Conservation (phyloP, 2,329 filamentous ascomycete species). For the Cadophora luteo-olivacea region DNA sequence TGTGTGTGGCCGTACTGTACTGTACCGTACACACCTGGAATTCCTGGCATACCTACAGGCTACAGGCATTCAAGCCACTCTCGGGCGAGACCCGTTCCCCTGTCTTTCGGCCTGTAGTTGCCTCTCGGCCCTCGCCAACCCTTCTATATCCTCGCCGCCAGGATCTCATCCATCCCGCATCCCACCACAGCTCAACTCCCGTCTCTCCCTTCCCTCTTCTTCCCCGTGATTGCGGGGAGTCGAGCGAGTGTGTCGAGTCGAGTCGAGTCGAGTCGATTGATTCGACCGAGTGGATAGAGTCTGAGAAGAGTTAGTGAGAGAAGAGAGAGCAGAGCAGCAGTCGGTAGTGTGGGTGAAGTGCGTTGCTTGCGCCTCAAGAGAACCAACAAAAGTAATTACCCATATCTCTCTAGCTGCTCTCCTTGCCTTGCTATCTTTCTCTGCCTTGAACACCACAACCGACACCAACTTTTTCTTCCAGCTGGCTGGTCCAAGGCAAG, state of each 20-base stretch:
- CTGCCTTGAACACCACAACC: background rate
- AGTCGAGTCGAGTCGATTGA: background rate
- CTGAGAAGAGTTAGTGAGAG: conserved; percentile 5
- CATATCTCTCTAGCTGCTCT: conserved; percentile 2
- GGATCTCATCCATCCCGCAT: background rate
- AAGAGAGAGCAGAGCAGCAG: background rate
- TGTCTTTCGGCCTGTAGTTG: background rate
- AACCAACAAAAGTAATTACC: conserved; percentile 1
- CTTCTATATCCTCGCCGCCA: conserved; percentile 11
- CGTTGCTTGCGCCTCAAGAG: background rate
- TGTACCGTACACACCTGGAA: background rate
- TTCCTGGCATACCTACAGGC: background rate
- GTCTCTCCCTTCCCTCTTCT: conserved; percentile 1
- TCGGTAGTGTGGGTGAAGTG: background rate
- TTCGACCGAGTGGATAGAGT: background rate
- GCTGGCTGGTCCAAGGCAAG: background rate
- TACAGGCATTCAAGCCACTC: background rate
- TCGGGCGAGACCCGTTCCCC: background rate
- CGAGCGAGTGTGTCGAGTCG: conserved; percentile 2
- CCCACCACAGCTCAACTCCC: conserved; percentile 3
- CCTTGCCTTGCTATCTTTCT: background rate
- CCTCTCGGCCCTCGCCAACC: background rate
- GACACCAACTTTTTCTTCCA: background rate
- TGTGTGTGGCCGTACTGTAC: background rate
- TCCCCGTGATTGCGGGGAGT: conserved; percentile 19